Evolutionary conservation across 23 red algal genomes (phyloP), one percentile per base, ranked within the genome.

Genomic region (Gracilaria domingensis): DNA sequence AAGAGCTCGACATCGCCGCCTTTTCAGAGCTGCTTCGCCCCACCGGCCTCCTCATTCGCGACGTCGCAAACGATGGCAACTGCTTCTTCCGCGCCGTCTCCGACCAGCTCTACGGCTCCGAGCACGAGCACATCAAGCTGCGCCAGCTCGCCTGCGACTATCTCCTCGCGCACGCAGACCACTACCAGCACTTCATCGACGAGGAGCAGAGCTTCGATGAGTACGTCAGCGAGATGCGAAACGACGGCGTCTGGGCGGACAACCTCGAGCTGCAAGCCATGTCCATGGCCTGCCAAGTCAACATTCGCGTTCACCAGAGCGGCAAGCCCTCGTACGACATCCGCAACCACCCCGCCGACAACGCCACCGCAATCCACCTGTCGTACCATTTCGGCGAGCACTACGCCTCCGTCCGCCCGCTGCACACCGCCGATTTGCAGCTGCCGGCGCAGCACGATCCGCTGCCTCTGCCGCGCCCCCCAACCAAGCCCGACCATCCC

Each of bases 41-140:
- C 44, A 61, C 32, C 28, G 87, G 87, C 18, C 79, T 91, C 30
- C 33, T 69, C 23, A 96, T 96, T 92, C 85, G 79, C 36, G 83
- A 90, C 56, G 87, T 91, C 20, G 84, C 79, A 20, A 80, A 85
- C 61, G 94, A 96, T 88, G 94, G 94, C 3, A 96, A 91, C 28
- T 96, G 94, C 84, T 84, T 96, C 55, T 96, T 96, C 49, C 88
- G 94, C 59, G 94, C 94, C 55, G 94, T 96, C 23, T 84, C 87
- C 29, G 94, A 96, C 69, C 94, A 96, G 54, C 54, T 96, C 5
- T 96, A 81, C 33, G 94, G 94, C 33, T 75, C 42, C n/a, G 71
- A 91, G 26, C 50, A 90, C 74, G 50, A 85, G 18, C 94, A 96
- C 75, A 57, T 87, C 20, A 78, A 79, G 36, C 75, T 85, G n/a